A percentile compares a stretch with the other conserved stretches of the same genome.
Conservation (phyloP, 2,329 filamentous ascomycete species). For the Nannizziopsis arthrosporioides region DNA sequence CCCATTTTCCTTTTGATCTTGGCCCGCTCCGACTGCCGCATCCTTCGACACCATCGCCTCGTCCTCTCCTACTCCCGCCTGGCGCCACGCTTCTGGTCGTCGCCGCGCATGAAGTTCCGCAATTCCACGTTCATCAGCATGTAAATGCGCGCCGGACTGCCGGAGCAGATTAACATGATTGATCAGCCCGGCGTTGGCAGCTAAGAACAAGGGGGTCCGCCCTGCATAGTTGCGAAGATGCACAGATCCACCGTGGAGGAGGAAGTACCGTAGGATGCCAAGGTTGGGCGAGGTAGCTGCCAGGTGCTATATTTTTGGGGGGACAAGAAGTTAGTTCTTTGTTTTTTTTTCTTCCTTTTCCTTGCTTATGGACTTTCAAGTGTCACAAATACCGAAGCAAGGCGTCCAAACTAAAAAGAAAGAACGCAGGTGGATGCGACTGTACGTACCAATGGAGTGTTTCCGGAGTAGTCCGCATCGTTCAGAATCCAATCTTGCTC, state of each 20-base stretch:
- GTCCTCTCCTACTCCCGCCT: constrained; percentile 31
- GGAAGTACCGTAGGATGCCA: constrained; percentile 44
- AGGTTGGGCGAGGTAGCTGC: constrained; percentile 46
- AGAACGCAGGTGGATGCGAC: not conserved
- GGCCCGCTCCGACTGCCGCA: not conserved
- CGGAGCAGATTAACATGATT: constrained; percentile 45
- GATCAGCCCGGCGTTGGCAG: constrained; percentile 44
- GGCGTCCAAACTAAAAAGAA: not conserved
- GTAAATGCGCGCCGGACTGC: constrained; percentile 48
- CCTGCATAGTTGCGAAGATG: constrained; percentile 48
- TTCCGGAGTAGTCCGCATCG: constrained; percentile 68
- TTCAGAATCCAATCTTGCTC: constrained; percentile 59
- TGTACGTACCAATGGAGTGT: constrained; percentile 45
- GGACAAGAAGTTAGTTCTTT: too few relatives aligned
- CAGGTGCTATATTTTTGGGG: constrained; percentile 36
- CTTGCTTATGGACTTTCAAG: too few relatives aligned
- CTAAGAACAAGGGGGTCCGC: constrained; percentile 48
- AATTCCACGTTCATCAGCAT: constrained; percentile 44
- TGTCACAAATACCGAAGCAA: not conserved
- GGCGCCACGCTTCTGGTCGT: constrained; percentile 32
- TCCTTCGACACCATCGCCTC: not conserved
- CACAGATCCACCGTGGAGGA: constrained; percentile 47
- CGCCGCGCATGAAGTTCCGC: constrained; percentile 40
- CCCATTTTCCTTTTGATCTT: constrained; percentile 1
- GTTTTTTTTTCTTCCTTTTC: not conserved